Conservation (phyloP, 371 early-diverging fungal genomes). For the Rhizopus arrhizus region DNA sequence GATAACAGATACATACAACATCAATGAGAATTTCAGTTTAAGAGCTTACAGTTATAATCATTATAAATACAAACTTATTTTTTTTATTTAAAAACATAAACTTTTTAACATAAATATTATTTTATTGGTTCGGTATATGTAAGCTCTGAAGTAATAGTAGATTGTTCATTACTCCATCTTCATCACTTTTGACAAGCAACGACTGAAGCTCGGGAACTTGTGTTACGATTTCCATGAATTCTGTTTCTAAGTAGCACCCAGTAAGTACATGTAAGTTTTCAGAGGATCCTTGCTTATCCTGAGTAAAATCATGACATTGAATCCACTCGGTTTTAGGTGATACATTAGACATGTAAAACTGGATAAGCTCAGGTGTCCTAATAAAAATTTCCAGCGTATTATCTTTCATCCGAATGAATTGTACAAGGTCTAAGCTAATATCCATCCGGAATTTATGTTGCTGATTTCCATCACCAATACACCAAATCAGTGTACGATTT, state of each 20-base stretch:
- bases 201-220: slow-evolving; percentile 27
- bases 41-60: too few species aligned
- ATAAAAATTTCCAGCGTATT: slow-evolving; percentile 21
- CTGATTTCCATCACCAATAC: slow-evolving; percentile 57
- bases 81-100: too few species aligned
- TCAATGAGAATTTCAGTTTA: too few species aligned
- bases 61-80: too few species aligned
- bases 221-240: slow-evolving; percentile 28
- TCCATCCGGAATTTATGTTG: slow-evolving; percentile 63
- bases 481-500: slow-evolving; percentile 59
- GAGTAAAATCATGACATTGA: slow-evolving; percentile 74
- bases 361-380: slow-evolving; percentile 22
- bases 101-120: too few species aligned
- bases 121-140: slow-evolving; percentile 20
- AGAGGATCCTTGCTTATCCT: slow-evolving; percentile 60
- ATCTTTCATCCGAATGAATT: slow-evolving; percentile 48
- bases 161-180: slow-evolving; percentile 14
- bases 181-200: slow-evolving; percentile 20
- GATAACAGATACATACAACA: too few species aligned
- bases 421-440: slow-evolving; percentile 56
- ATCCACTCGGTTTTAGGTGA: slow-evolving; percentile 41
- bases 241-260: slow-evolving; percentile 35
- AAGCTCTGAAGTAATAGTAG: slow-evolving; percentile 26
- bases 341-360: slow-evolving; percentile 53
- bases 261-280: slow-evolving; percentile 39